Evolutionary conservation across 139 green algal genomes (phyloP).

Genomic region (Volvox africanus): DNA sequence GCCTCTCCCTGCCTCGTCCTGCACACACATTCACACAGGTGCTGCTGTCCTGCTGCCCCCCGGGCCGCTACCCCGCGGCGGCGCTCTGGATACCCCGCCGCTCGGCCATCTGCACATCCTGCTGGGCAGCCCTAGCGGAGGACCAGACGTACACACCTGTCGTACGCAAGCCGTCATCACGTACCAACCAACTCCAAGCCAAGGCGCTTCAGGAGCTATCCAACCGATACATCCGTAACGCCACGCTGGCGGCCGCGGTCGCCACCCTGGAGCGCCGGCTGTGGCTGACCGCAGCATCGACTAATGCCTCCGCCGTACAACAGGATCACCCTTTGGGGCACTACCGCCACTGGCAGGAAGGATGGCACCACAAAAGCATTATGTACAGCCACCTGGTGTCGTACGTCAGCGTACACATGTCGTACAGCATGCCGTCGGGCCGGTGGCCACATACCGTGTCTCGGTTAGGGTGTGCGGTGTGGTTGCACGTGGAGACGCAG

Average conservation of each 20-base stretch:
- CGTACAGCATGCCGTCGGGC: background rate
- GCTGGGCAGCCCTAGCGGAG: background rate
- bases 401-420: conserved; percentile 28
- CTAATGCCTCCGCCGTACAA: background rate
- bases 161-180: background rate
- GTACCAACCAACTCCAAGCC: background rate
- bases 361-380: conserved; percentile 32
- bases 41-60: background rate
- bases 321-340: background rate
- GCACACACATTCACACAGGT: background rate
- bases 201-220: background rate
- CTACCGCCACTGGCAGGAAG: conserved; percentile 20
- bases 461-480: conserved; percentile 3
- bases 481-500: conserved; percentile 31
- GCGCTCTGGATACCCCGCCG: conserved; percentile 30
- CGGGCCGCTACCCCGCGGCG: background rate
- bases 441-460: conserved; percentile 9
- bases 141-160: background rate
- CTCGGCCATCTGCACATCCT: background rate
- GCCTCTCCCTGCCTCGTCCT: background rate
- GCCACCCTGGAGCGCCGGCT: conserved; percentile 12
- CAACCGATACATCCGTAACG: background rate
- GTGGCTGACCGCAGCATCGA: background rate
- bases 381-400: conserved; percentile 29
- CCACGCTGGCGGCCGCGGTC: background rate